Evolutionary conservation across 202 grass and related monocot genomes (phyloP), one percentile per base, ranked within the genome.

Genomic region (Setaria italica): DNA sequence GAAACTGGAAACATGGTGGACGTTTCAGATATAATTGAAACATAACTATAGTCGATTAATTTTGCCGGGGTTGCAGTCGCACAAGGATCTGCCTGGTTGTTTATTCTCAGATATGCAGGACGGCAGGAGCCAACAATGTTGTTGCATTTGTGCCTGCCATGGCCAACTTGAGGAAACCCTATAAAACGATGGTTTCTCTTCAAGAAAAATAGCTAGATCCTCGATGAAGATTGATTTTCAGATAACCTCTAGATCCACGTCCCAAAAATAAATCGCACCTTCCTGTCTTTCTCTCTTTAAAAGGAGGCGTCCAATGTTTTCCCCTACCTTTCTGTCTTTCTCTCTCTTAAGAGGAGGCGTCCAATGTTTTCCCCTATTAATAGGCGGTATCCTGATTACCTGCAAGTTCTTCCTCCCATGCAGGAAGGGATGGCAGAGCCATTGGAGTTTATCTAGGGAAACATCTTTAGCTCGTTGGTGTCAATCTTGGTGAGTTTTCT

Each of bases 181-280:
- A 53, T 59, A 51, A 17, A 83, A 64, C 17, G 10, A 32, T 51
- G 49, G 9, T 10, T 37, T 67, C 13, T 55, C 48, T 29, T 71
- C 37, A 30, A 82, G 51, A 19, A 58, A 71, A 71, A 82, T 9
- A 45, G 11, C 11, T 16, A 33, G 9, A 62, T 53, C 54, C 34
- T 66, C 16, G 32, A 50, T 41, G 19, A 1, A 50, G 33, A 51
- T 29, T 80, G 13, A 48, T 67, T 62, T 67, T 64, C 55, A 80
- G 69, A 79, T 87, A 70, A 67, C 70, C 37, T 77, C 46, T 46
- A 81, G 83, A 65, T 30, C 15, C 63, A 71, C 76, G 70, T 80
- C 15, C 85, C 81, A 81, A 88, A 90, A 88, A 88, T 87, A 91
- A 90, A 76, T 78, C 20, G 16, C 21, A 35, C 60, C 67, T 58